Conservation (phyloP, 129 eudicot genomes). For the Pittosporum tobira region DNA sequence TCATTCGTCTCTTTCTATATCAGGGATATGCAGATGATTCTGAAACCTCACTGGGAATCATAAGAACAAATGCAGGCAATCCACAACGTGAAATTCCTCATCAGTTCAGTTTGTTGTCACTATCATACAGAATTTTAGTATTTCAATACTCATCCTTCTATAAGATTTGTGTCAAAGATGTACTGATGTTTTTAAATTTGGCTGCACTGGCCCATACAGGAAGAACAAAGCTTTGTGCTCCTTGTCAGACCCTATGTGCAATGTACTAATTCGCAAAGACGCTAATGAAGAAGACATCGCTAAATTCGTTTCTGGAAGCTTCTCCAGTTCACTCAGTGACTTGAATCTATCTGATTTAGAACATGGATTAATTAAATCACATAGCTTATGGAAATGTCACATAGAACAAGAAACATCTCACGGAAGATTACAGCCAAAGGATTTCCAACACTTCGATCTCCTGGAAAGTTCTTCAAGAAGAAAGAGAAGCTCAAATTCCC, state of each 20-base stretch:
- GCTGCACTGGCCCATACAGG: conserved; percentile 21
- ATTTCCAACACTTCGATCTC: background rate
- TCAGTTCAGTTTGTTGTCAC: conserved; percentile 17
- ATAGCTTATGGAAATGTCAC: conserved; percentile 15
- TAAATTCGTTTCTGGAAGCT: conserved; percentile 19
- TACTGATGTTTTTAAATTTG: background rate
- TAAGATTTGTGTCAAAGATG: background rate
- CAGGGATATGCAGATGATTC: conserved; percentile 39
- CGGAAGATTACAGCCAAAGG: conserved; percentile 3
- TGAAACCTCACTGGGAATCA: conserved; percentile 19
- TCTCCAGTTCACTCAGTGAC: conserved; percentile 26
- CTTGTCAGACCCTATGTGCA: conserved; percentile 1
- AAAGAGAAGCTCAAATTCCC: conserved; percentile 9
- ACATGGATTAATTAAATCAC: conserved; percentile 7
- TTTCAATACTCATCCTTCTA: background rate
- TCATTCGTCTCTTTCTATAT: conserved; percentile 8
- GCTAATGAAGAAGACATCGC: conserved; percentile 8
- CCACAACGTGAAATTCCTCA: conserved; percentile 19
- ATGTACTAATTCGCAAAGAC: background rate
- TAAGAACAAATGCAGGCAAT: conserved; percentile 17
- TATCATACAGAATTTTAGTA: background rate
- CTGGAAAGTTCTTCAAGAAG: conserved; percentile 10
- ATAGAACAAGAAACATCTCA: conserved; percentile 18
- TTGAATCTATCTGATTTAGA: conserved; percentile 25
- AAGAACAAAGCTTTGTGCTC: conserved; percentile 9